These are phyloP conservation scores for Anthracocystis panici-leucophaei DNA, from an alignment of 1,284 basidiomycete species.

Conservation along the genomic window DNA sequence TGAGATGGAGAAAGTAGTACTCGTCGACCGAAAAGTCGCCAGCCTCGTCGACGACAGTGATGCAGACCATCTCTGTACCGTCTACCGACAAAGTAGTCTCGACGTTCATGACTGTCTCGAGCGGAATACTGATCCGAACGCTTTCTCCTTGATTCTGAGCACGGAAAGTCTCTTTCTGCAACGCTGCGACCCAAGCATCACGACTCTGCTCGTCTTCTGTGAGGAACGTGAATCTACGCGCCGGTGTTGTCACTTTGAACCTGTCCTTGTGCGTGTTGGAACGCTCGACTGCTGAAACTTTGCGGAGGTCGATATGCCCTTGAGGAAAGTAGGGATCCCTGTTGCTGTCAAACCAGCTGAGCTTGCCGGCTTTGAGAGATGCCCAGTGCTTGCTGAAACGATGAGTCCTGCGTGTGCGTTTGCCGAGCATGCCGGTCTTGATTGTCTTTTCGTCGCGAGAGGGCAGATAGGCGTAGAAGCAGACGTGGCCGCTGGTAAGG, in stretches of 20 bases:
- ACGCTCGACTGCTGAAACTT: slow-evolving; percentile 87
- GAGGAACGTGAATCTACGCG: slow-evolving; percentile 67
- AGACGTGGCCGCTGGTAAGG: slow-evolving; percentile 88
- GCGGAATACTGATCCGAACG: slow-evolving; percentile 90
- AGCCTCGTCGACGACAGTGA: slow-evolving; percentile 56
- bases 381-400: slow-evolving; percentile 63
- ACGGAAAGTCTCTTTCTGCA: slow-evolving; percentile 88
- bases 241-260: slow-evolving; percentile 68
- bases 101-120: slow-evolving; percentile 86
- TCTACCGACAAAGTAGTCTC: slow-evolving; percentile 76
- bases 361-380: slow-evolving; percentile 49
- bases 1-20: slow-evolving; percentile 60
- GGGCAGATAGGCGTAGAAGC: slow-evolving; percentile 92
- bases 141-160: slow-evolving; percentile 94
- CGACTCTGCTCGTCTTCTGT: slow-evolving; percentile 64
- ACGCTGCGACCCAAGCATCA: slow-evolving; percentile 84
- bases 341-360: slow-evolving; percentile 63
- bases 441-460: slow-evolving; percentile 49
- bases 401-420: slow-evolving; percentile 54
- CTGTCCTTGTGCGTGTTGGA: slow-evolving; percentile 74
- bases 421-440: slow-evolving; percentile 47
- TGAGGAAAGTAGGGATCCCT: slow-evolving; percentile 96
- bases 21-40: slow-evolving; percentile 61
- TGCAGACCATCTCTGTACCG: slow-evolving; percentile 54
- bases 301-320: slow-evolving; percentile 91